Conservation (phyloP, 495 filamentous ascomycete species). For the Daldinia decipiens region DNA sequence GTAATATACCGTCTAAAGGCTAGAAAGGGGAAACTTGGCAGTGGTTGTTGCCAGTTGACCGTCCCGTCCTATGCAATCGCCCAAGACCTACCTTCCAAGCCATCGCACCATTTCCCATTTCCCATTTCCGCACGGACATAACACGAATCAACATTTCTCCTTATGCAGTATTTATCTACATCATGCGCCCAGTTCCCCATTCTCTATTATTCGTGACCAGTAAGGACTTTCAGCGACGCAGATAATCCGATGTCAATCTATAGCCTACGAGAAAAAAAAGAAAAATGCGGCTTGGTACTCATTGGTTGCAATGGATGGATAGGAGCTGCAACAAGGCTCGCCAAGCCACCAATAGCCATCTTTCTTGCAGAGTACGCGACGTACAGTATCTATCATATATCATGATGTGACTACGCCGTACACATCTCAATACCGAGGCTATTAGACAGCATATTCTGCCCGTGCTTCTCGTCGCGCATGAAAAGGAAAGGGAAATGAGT, state of each 20-base stretch:
- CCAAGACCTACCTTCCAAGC: background rate
- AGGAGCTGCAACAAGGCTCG: background rate
- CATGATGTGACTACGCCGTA: slow-evolving; percentile 7
- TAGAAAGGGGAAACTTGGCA: background rate
- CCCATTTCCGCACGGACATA: slow-evolving; percentile 8
- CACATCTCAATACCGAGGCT: background rate
- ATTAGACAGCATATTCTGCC: background rate
- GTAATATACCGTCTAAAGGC: background rate
- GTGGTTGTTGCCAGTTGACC: slow-evolving; percentile 11
- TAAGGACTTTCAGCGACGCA: background rate
- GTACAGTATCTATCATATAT: slow-evolving; percentile 6
- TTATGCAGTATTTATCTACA: background rate
- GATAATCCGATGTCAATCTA: slow-evolving; percentile 3
- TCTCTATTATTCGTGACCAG: background rate
- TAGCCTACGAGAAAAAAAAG: background rate
- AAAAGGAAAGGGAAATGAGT: background rate
- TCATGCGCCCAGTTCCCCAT: background rate
- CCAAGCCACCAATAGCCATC: background rate
- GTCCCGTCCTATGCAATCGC: background rate
- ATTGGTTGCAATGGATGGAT: background rate
- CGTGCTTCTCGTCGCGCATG: no score
- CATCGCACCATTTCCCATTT: slow-evolving; percentile 1
- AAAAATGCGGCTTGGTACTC: background rate
- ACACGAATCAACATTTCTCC: background rate
- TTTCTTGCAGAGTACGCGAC: background rate